Conservation (phyloP, 768 basidiomycete species). For the Mycena galericulata region DNA sequence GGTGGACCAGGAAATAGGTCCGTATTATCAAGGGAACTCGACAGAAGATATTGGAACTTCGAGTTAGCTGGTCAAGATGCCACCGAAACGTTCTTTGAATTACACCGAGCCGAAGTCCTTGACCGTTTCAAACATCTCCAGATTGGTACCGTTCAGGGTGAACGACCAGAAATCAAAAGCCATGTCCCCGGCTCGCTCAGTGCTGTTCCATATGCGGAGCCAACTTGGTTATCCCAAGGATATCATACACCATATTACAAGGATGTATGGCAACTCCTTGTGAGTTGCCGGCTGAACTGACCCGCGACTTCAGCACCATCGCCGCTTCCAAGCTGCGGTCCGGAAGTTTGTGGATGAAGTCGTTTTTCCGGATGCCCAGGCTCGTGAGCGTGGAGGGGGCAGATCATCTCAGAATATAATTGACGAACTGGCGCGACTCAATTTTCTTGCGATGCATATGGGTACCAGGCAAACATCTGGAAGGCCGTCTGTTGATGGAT, state of each 20-base stretch:
- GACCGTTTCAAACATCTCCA: conserved; percentile 63
- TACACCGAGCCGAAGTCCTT: conserved; percentile 54
- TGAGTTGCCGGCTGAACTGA: neutral
- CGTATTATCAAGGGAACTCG: conserved; percentile 34
- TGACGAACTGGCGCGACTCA: conserved; percentile 73
- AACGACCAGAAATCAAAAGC: conserved; percentile 60
- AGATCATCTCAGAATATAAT: conserved; percentile 69
- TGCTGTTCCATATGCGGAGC: conserved; percentile 78
- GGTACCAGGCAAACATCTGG: conserved; percentile 93
- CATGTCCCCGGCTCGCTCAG: conserved; percentile 65
- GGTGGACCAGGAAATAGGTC: conserved; percentile 82
- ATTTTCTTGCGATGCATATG: conserved; percentile 92
- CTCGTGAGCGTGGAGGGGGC: conserved; percentile 76
- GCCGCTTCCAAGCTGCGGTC: conserved; percentile 69
- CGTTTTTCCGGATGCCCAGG: conserved; percentile 66
- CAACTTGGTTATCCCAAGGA: conserved; percentile 63
- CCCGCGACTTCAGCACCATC: conserved; percentile 63
- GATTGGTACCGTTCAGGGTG: conserved; percentile 71
- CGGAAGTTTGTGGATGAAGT: conserved; percentile 82
- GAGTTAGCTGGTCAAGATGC: conserved; percentile 79
- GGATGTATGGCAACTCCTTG: conserved; percentile 68
- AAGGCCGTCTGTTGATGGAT: conserved; percentile 82
- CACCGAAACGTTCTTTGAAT: conserved; percentile 56
- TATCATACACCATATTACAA: conserved; percentile 38
- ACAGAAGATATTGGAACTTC: conserved; percentile 44